Evolutionary conservation across 306 rosid species (phyloP).

Genomic region (Urtica urens): DNA sequence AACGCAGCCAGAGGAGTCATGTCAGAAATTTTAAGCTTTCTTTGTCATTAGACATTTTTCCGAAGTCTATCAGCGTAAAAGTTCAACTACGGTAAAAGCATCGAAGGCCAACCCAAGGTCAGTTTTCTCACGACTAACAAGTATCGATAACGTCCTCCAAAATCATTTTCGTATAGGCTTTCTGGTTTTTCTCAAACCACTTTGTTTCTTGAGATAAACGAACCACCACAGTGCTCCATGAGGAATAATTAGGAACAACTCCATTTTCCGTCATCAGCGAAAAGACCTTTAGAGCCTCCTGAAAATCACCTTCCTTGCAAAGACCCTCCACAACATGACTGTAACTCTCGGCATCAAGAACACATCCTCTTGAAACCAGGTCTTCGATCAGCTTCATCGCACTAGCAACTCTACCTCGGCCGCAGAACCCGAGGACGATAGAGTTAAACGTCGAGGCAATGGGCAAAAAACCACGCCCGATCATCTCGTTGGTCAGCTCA

Average conservation of each 20-base stretch:
- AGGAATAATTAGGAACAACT: slow-evolving; percentile 31
- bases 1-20: no score
- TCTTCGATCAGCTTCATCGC: slow-evolving; percentile 52
- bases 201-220: slow-evolving; percentile 24
- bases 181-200: slow-evolving; percentile 18
- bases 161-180: slow-evolving; percentile 13
- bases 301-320: slow-evolving; percentile 43
- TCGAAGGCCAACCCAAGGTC: no score
- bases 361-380: slow-evolving; percentile 46
- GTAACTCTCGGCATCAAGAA: slow-evolving; percentile 32
- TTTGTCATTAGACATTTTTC: no score
- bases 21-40: no score
- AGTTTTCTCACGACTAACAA: neutral
- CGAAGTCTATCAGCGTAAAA: no score
- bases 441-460: slow-evolving; percentile 45
- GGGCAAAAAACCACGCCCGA: slow-evolving; percentile 36
- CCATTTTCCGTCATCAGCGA: slow-evolving; percentile 41
- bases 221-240: slow-evolving; percentile 45
- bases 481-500: slow-evolving; percentile 60
- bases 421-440: slow-evolving; percentile 40
- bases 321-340: slow-evolving; percentile 30
- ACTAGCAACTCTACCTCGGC: slow-evolving; percentile 35
- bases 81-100: no score
- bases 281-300: slow-evolving; percentile 34
- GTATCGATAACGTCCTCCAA: slow-evolving; percentile 15